Base-by-base conservation (phyloP, 2,329 filamentous ascomycete species). In the Fusarium algeriense region DNA sequence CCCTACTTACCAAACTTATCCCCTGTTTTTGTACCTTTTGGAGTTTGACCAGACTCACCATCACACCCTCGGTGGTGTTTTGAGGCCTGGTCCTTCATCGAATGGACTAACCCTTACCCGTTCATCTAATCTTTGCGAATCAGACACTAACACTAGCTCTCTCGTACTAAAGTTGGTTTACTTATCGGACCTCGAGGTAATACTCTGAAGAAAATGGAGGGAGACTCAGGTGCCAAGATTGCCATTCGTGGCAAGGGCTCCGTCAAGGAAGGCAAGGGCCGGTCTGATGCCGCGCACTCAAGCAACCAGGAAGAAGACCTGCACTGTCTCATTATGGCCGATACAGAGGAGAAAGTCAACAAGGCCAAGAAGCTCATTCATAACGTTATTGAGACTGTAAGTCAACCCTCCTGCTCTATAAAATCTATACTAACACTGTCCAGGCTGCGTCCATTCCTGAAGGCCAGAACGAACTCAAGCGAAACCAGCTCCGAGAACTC, bases 161-260 rank as follows among this genome's bases (percentile, higher is more conserved):
- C 85, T 87, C 87, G 83, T 83, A 89, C 89, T 92, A 91, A 97
- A 99, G 96, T 99, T 90, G 96, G 96, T 85, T 91, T 99, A 89
- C 94, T 99, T 84, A 99, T 99, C 91, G 96, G 96, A 85, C 96
- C 96, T 85, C 96, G 96, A 95, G 96, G 96, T 85, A 99, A 99
- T 83, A 99, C 96, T 76, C 86, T 99, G 81, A 99, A 99, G 87
- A 99, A 98, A 84, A 99, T 99, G 96, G 96, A 99, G 83, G 90
- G 92, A 79, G 95, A 99, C 85, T 99, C 96, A 62, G 92, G 92
- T 72, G 96, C 96, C 82, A 99, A 99, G 84, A 99, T 99, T 86
- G 96, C 96, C 76, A 99, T 99, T 81, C 95, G 96, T 84, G 96
- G 96, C 86, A 99, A 99, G 85, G 96, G 96, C 81, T 99, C 96